Conservation (phyloP, 2,329 filamentous ascomycete genomes). For the Knufia petricola region DNA sequence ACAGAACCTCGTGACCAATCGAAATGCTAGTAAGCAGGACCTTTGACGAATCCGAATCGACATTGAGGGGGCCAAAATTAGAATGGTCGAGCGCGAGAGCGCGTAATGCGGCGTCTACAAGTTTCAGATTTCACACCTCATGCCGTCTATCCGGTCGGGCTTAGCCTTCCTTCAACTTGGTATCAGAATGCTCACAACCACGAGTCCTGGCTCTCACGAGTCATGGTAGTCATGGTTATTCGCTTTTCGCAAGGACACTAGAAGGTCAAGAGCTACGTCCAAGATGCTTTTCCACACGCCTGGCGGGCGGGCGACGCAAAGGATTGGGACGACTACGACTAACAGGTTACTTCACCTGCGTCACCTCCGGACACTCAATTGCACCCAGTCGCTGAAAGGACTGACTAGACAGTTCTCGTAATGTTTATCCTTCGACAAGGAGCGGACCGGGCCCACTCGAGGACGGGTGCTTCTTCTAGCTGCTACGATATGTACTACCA, state of each 20-base stretch:
- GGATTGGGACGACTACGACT: too few relatives aligned
- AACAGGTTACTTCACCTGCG: too few relatives aligned
- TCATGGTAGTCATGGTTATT: too few relatives aligned
- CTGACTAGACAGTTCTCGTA: background rate
- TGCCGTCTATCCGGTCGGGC: background rate
- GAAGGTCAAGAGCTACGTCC: too few relatives aligned
- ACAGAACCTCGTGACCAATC: background rate
- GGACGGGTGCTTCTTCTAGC: background rate
- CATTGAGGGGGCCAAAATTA: background rate
- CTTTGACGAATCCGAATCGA: background rate
- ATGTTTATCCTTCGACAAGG: background rate
- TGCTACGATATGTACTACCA: background rate
- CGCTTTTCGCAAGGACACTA: too few relatives aligned
- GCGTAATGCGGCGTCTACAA: constrained; percentile 6
- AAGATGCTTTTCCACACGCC: too few relatives aligned
- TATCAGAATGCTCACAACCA: too few relatives aligned
- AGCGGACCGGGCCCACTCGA: background rate
- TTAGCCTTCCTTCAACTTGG: too few relatives aligned
- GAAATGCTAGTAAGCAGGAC: background rate
- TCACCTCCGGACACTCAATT: too few relatives aligned
- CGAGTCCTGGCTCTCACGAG: too few relatives aligned
- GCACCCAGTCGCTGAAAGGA: too few relatives aligned
- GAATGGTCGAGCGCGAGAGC: background rate
- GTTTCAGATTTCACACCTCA: constrained; percentile 1
- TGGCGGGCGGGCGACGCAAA: too few relatives aligned